Evolutionary conservation across 2,329 filamentous ascomycete species (phyloP).

Genomic region (Aureobasidium vineae): DNA sequence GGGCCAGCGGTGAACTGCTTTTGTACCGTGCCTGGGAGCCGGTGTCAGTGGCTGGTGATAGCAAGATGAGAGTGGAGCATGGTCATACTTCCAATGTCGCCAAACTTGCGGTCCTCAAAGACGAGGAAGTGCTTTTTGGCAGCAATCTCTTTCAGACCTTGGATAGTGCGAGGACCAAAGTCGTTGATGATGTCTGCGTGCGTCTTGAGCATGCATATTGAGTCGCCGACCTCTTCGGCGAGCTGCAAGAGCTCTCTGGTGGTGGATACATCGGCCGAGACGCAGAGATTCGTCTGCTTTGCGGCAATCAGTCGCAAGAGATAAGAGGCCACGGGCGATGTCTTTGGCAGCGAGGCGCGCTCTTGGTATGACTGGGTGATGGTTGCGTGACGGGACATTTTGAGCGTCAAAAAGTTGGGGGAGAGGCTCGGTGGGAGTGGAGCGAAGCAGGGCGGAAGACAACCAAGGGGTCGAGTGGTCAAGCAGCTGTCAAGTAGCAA

Average conservation of each 20-base stretch:
- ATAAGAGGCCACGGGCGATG: slow-evolving; percentile 49
- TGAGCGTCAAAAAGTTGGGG: neutral
- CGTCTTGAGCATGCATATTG: slow-evolving; percentile 60
- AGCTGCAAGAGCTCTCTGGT: slow-evolving; percentile 56
- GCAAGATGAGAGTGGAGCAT: neutral
- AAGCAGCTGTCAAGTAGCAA: neutral
- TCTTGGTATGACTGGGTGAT: slow-evolving; percentile 46
- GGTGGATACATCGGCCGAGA: slow-evolving; percentile 58
- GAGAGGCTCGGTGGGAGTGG: neutral
- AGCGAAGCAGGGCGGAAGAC: neutral
- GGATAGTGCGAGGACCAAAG: slow-evolving; percentile 57
- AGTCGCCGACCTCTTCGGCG: slow-evolving; percentile 59
- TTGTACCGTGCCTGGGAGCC: slow-evolving; percentile 50
- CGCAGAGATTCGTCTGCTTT: slow-evolving; percentile 53
- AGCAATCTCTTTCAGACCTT: slow-evolving; percentile 49
- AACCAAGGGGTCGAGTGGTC: neutral
- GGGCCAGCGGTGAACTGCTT: slow-evolving; percentile 54
- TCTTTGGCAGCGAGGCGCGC: slow-evolving; percentile 45
- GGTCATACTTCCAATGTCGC: slow-evolving; percentile 54
- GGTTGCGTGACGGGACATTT: slow-evolving; percentile 40
- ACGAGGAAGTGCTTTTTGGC: slow-evolving; percentile 52
- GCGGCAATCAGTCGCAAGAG: slow-evolving; percentile 51
- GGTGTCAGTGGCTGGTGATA: neutral
- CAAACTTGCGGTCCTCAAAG: slow-evolving; percentile 57
- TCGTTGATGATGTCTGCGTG: slow-evolving; percentile 62